These are phyloP conservation scores for Puccinia novopanici DNA, from an alignment of 1,284 basidiomycete species.

Conservation along the genomic window DNA sequence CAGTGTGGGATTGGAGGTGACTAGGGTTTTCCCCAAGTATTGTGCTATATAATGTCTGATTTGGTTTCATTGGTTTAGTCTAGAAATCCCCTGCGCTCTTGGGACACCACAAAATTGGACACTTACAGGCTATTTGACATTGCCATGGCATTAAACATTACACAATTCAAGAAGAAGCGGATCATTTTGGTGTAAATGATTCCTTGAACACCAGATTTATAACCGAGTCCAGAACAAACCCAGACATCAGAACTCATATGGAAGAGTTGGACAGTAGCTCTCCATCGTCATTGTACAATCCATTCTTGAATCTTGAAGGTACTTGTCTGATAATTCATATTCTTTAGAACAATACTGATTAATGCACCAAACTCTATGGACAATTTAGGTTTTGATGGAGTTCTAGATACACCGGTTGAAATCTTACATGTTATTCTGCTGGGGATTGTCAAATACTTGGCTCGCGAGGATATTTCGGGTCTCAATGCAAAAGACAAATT, in stretches of 20 bases:
- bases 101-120: too few relatives aligned
- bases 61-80: too few relatives aligned
- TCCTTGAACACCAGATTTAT: background rate
- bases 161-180: background rate
- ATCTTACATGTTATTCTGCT: conserved; percentile 60
- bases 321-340: too few relatives aligned
- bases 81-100: too few relatives aligned
- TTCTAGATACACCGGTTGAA: conserved; percentile 57
- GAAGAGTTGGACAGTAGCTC: background rate
- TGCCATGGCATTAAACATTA: too few relatives aligned
- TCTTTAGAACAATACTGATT: background rate
- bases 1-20: too few relatives aligned
- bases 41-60: too few relatives aligned
- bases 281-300: background rate
- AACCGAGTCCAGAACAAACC: background rate
- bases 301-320: background rate
- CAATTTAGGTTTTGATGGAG: conserved; percentile 17
- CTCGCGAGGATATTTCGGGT: conserved; percentile 50
- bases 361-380: too few relatives aligned
- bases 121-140: too few relatives aligned
- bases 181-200: background rate
- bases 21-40: too few relatives aligned
- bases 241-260: background rate
- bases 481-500: background rate
- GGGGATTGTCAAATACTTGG: conserved; percentile 61